A percentile compares a stretch with the other conserved stretches of the same genome.
Evolutionary conservation across 441 rosid species (phyloP).

Genomic region (Biscutella laevigata): DNA sequence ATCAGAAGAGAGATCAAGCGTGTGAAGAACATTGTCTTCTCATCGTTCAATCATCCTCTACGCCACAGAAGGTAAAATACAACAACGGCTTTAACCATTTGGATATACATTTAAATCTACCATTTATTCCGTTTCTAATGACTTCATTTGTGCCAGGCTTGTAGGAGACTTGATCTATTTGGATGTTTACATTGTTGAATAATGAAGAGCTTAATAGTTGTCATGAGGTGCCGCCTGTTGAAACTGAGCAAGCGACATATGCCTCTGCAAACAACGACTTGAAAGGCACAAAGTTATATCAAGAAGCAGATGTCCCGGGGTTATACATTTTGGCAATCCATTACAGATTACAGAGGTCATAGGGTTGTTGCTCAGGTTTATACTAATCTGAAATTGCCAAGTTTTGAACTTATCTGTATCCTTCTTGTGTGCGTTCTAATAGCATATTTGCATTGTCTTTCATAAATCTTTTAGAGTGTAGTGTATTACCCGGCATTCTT

Average conservation of each 20-base stretch:
- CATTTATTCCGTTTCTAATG: constrained; percentile 7
- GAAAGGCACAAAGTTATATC: constrained; percentile 96
- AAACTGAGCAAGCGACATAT: constrained; percentile 98
- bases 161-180: constrained; percentile 90
- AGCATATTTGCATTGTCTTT: constrained; percentile 14
- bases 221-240: constrained; percentile 60
- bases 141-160: constrained; percentile 47
- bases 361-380: constrained; percentile 98
- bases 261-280: constrained; percentile 99
- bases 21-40: constrained; percentile 78
- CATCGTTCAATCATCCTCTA: constrained; percentile 97
- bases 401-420: background rate
- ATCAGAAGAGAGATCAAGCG: constrained; percentile 67
- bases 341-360: constrained; percentile 96
- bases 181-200: constrained; percentile 64
- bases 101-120: background rate
- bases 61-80: constrained; percentile 76
- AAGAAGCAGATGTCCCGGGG: constrained; percentile 97
- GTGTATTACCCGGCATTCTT: constrained; percentile 99
- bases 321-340: constrained; percentile 94
- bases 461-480: too few species aligned
- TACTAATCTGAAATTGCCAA: constrained; percentile 15
- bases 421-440: constrained; percentile 1
- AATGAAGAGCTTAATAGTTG: constrained; percentile 35
- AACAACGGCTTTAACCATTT: background rate